A percentile compares a stretch with the other conserved stretches of the same genome.
Evolutionary conservation across 148 eudicot genomes (phyloP).

Genomic region (Dianthus caryophyllus): DNA sequence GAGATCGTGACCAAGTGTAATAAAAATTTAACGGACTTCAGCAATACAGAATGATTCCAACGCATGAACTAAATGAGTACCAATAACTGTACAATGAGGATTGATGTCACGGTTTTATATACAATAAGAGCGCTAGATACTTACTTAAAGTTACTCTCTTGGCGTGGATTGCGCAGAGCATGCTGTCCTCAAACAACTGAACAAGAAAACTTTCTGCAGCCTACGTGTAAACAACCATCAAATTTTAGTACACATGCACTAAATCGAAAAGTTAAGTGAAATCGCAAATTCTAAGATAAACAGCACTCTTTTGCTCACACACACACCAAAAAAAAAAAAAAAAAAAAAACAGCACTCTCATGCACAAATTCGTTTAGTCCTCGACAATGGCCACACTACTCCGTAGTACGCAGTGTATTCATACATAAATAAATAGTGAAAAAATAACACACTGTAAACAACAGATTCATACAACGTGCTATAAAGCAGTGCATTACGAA

Average conservation of each 20-base stretch:
- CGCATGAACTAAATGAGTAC: neutral
- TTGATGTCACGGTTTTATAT: neutral
- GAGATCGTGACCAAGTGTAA: neutral
- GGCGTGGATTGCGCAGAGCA: slow-evolving; percentile 81
- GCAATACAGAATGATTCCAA: too few relatives aligned
- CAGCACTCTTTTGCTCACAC: too few relatives aligned
- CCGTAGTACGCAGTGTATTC: neutral
- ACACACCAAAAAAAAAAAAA: neutral
- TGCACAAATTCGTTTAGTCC: neutral
- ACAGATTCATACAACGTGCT: neutral
- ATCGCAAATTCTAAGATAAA: neutral
- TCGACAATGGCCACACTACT: neutral
- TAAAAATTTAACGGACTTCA: neutral
- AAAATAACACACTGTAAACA: neutral
- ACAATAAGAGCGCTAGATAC: slow-evolving; percentile 22
- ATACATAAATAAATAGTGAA: neutral
- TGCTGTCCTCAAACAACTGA: slow-evolving; percentile 60
- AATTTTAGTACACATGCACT: neutral
- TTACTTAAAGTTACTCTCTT: slow-evolving; percentile 86
- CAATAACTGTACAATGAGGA: neutral
- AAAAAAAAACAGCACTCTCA: too few relatives aligned
- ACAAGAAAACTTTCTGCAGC: slow-evolving; percentile 70
- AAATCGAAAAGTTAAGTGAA: neutral
- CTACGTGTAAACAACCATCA: slow-evolving; percentile 29
- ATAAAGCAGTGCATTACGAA: too few relatives aligned